Evolutionary conservation across 202 grass and related monocot species (phyloP).

Genomic region (Carex sylvatica): DNA sequence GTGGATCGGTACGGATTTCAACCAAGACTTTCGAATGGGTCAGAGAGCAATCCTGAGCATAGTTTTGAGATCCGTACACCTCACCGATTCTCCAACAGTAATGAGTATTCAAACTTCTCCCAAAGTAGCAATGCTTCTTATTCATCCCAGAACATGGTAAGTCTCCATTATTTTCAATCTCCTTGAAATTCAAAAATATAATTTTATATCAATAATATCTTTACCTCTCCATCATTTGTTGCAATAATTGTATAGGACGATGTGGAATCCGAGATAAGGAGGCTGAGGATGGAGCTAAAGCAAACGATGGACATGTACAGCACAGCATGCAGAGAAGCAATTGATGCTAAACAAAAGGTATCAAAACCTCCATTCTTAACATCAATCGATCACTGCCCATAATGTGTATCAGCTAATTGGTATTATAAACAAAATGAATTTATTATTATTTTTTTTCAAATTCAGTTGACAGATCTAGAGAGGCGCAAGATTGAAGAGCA

Average conservation of each 20-base stretch:
- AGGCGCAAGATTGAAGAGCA: constrained; percentile 67
- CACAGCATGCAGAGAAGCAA: constrained; percentile 83
- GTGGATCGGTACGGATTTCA: constrained; percentile 43
- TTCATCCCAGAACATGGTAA: constrained; percentile 51
- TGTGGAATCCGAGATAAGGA: constrained; percentile 89
- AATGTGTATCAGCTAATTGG: background rate
- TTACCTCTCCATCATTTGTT: background rate
- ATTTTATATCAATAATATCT: background rate
- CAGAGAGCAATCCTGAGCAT: constrained; percentile 41
- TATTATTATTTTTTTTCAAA: background rate
- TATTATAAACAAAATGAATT: background rate
- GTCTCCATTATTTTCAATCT: background rate
- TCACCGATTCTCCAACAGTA: constrained; percentile 34
- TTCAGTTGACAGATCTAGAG: constrained; percentile 64
- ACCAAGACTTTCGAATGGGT: constrained; percentile 54
- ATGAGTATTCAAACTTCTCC: constrained; percentile 52
- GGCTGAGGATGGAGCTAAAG: constrained; percentile 74
- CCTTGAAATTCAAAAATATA: background rate
- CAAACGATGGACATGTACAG: constrained; percentile 99
- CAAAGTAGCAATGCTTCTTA: constrained; percentile 57
- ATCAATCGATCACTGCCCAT: background rate
- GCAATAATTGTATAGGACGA: constrained; percentile 56
- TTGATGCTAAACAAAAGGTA: constrained; percentile 68
- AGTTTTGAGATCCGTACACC: constrained; percentile 73
- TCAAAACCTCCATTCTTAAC: background rate